These are phyloP conservation scores for Populus ilicifolia DNA, from an alignment of 345 rosid genomes.

Conservation along the genomic window DNA sequence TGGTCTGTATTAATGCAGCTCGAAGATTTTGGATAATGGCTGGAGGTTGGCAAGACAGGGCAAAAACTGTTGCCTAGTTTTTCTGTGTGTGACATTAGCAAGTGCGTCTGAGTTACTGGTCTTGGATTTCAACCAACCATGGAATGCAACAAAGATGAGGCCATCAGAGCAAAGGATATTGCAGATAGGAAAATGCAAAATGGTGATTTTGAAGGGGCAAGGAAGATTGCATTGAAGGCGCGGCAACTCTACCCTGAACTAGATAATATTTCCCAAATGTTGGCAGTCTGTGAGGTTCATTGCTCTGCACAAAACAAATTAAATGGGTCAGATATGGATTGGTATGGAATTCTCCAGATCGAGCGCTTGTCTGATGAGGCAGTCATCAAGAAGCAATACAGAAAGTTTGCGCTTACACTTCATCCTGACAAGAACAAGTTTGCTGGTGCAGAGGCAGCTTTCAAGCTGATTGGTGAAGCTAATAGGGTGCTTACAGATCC, in stretches of 20 bases:
- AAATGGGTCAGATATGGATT: slow-evolving; percentile 56
- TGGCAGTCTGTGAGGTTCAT: slow-evolving; percentile 77
- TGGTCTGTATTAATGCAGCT: slow-evolving; percentile 12
- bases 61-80: slow-evolving; percentile 2
- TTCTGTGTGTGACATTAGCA: not conserved
- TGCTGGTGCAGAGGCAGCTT: slow-evolving; percentile 88
- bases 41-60: not conserved
- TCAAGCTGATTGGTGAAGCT: slow-evolving; percentile 83
- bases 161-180: slow-evolving; percentile 54
- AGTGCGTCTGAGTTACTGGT: not conserved
- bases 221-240: slow-evolving; percentile 55
- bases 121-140: slow-evolving; percentile 23
- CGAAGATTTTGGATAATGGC: slow-evolving; percentile 17
- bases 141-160: slow-evolving; percentile 96
- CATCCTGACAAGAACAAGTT: slow-evolving; percentile 94
- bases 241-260: slow-evolving; percentile 57
- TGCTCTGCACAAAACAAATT: slow-evolving; percentile 49
- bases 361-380: slow-evolving; percentile 48
- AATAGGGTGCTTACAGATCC: slow-evolving; percentile 54
- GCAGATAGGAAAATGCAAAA: slow-evolving; percentile 61
- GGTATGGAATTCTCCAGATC: slow-evolving; percentile 81
- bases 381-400: slow-evolving; percentile 73
- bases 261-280: slow-evolving; percentile 58
- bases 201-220: slow-evolving; percentile 57
- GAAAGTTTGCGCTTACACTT: slow-evolving; percentile 71